Percentiles rank a stretch among this genome's conserved stretches.
Evolutionary conservation across 1,284 basidiomycete genomes (phyloP).

Genomic region (Peniophora sp.): DNA sequence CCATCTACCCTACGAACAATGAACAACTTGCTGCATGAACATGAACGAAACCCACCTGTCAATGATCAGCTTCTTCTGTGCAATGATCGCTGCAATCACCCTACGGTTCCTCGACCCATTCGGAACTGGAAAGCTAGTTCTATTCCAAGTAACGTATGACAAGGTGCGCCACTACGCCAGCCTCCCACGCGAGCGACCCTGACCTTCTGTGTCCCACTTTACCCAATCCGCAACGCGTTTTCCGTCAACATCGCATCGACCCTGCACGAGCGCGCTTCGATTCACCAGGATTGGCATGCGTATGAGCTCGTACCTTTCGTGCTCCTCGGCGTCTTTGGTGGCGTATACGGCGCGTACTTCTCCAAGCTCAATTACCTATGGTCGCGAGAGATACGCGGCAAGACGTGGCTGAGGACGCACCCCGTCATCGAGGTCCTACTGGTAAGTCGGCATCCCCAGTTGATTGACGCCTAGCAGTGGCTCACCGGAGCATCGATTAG

Average conservation of each 20-base stretch:
- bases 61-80: constrained; percentile 76
- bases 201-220: background rate
- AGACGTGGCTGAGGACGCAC: constrained; percentile 73
- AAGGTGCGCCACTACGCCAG: constrained; percentile 36
- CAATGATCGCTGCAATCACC: constrained; percentile 88
- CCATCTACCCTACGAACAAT: background rate
- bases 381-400: constrained; percentile 75
- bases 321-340: constrained; percentile 82
- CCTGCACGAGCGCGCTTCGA: constrained; percentile 1
- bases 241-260: no score
- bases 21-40: background rate
- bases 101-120: constrained; percentile 90
- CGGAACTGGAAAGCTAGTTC: constrained; percentile 74
- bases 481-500: constrained; percentile 28
- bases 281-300: constrained; percentile 77
- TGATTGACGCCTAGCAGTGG: no score
- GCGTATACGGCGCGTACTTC: constrained; percentile 91
- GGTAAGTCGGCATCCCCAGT: constrained; percentile 35
- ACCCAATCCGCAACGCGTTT: background rate
- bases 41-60: background rate
- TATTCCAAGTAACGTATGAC: constrained; percentile 88
- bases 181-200: background rate
- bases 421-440: constrained; percentile 82
- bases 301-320: constrained; percentile 82
- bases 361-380: constrained; percentile 89